Base-by-base conservation (phyloP, 2,329 filamentous ascomycete species). In the Fonsecaea pugnacius region DNA sequence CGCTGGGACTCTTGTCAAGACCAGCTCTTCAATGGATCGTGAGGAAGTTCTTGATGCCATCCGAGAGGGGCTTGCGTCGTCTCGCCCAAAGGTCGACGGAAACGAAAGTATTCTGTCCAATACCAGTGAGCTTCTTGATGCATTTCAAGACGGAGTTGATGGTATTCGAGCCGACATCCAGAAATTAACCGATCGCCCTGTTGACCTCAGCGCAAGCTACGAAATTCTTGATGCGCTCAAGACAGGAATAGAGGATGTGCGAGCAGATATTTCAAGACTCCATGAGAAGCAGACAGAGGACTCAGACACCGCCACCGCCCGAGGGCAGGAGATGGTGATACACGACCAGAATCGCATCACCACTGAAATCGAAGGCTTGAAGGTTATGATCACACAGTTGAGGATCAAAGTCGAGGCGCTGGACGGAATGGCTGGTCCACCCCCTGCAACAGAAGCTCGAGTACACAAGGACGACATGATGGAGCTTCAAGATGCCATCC, bases 141-240 rank as follows among this genome's bases (percentile, higher is more conserved):
- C 83, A 7, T 79, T 89, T 67, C 84, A 87, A 61, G 85, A 88
- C 54, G 91, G 92, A 1, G 83, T 97, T 40, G 90, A 91, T 65
- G 85, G 84, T 50, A 83, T 97, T 36, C 86, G 91, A 4, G 83
- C 85, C 16, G 93, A 97, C 70, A 85, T 96, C 56, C 81, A 85
- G 68, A 89, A 89, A 72, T 83, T 95, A 16, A 82, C 87, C 24
- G 88, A 94, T 73, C 95, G 92, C 78, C 91, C 92, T 4, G 81
- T 87, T 0, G 92, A 96, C 71, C 84, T 94, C 76, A 93, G 90
- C 0, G 88, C 91, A 63, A 94, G 91, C 65, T 91, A 96, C 69
- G 92, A 97, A 76, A 93, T 97, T 58, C 82, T 97, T 0, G 91
- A 96, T 65, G 91, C 91, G 0, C 83, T 98, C 62, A 96, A 90